Base-by-base conservation (phyloP, 108 stramenopile genomes). In the Conticribra guillardii region DNA sequence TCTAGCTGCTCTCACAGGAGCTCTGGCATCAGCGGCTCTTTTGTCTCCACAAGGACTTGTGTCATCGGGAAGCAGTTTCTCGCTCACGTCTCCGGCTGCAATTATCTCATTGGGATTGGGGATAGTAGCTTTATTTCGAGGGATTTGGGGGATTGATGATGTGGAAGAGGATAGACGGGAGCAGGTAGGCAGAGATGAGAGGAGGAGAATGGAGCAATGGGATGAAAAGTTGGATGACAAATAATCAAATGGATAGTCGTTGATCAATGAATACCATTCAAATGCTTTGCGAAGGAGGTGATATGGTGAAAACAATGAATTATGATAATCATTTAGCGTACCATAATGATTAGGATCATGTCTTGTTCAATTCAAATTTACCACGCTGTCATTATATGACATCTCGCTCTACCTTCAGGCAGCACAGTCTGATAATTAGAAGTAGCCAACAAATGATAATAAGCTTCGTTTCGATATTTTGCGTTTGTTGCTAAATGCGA, bases 1-100 rank as follows among this genome's bases (percentile, higher is more conserved):
- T 33, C 37, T 67, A n/a, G 34, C 66, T n/a, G 53, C 66, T 22
- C 45, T 67, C 19, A 55, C 54, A 19, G 66, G 66, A 44, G 66
- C 66, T 1, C 26, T 67, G 48, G 66, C 54, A 28, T 67, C 66
- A 30, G 41, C 44, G 4, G 54, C 54, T 16, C 53, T 67, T 55
- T 34, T 67, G 0, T 67, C 66, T 8, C 53, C 66, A 28, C 48
- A 55, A 46, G 66, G 66, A 15, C 54, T 67, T 26, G 26, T 67
- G 23, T 55, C 54, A 46, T 29, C 1, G 16, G 41, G 54, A 54
- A 2, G 32, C 21, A 29, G 34, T 5, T 9, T 67, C 17, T 55
- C 66, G 3, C 51, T 67, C 3, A 33, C 50, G 18, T 45, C 66
- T 23, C 54, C 66, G 2, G 44, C 54, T 1, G 66, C 66, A 23